These are phyloP conservation scores for Rhynchospora pubera DNA, from an alignment of 176 grass and related monocot species.

Conservation along the genomic window DNA sequence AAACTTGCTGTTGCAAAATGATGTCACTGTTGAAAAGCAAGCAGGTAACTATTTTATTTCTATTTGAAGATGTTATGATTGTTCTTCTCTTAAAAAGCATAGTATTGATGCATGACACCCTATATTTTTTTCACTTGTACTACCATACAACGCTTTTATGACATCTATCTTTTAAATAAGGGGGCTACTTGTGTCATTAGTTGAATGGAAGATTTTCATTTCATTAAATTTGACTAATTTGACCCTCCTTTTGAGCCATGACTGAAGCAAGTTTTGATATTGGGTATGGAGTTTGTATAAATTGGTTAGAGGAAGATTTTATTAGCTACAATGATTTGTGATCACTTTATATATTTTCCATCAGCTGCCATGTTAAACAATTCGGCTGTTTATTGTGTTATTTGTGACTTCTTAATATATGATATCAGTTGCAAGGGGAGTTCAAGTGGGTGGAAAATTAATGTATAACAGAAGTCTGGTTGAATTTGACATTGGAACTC, in stretches of 20 bases:
- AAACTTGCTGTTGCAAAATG: constrained; percentile 52
- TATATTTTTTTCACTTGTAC: background rate
- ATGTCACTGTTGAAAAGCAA: constrained; percentile 6
- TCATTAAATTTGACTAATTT: background rate
- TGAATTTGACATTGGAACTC: background rate
- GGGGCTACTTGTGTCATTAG: background rate
- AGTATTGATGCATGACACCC: background rate
- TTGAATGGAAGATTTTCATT: background rate
- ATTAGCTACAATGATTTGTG: background rate
- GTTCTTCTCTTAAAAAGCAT: background rate
- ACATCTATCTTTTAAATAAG: background rate
- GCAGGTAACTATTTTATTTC: background rate
- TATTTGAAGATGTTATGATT: background rate
- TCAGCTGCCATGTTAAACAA: background rate
- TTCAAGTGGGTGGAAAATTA: too few species aligned
- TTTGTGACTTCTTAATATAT: background rate
- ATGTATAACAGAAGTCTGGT: background rate
- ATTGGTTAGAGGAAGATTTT: background rate
- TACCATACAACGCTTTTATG: background rate
- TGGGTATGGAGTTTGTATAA: background rate
- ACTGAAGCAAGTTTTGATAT: background rate
- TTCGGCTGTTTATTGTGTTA: background rate
- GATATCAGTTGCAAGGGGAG: too few species aligned
- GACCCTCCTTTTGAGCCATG: background rate
- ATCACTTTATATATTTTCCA: background rate